Base-by-base conservation (phyloP, 192 early-diverging fungal species). In the Allomyces macrogynus region DNA sequence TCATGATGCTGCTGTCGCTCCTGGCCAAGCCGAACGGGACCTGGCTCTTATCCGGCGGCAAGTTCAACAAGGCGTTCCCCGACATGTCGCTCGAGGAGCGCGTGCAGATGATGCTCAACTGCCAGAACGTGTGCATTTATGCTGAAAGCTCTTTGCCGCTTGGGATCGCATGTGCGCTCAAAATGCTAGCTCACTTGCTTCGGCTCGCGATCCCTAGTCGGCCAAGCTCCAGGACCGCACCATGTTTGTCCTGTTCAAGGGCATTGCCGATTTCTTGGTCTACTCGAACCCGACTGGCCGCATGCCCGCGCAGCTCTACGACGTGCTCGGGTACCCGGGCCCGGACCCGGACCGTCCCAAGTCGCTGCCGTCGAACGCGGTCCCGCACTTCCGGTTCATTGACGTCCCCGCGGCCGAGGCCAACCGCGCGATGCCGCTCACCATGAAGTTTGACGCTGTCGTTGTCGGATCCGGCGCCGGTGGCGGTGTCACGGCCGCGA, bases 391-490 rank as follows among this genome's bases (percentile, higher is more conserved):
- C 18, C 72, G 78, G 43, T 86, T 86, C 70, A 64, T 86, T n/a
- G 40, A 77, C 23, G 63, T 78, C 10, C 70, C 75, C 20, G 63
- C 67, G n/a, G 64, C 67, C 49, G 67, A 69, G 5, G 57, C 70
- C n/a, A 73, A 77, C 24, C 61, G 62, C 32, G 32, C 32, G 32
- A 40, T 7, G 67, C 49, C 23, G 26, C 23, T 62, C 49, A 65
- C 24, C 16, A 54, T 74, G 61, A 64, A 61, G 20, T 77, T 67
- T 42, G 88, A 89, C 71, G 81, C 82, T 1, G 81, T 89, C 20
- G 73, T 89, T 61, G 70, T 87, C 63, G 86, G 86, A 0, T 80
- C 77, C 20, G 87, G 87, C 18, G 80, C 80, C 32, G 87, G 87
- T 43, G 81, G 86, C 43, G 80, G 83, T 61, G 80, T 86, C 3